Conservation (phyloP, 257 asterid genomes). For the Marsdenia floribunda region DNA sequence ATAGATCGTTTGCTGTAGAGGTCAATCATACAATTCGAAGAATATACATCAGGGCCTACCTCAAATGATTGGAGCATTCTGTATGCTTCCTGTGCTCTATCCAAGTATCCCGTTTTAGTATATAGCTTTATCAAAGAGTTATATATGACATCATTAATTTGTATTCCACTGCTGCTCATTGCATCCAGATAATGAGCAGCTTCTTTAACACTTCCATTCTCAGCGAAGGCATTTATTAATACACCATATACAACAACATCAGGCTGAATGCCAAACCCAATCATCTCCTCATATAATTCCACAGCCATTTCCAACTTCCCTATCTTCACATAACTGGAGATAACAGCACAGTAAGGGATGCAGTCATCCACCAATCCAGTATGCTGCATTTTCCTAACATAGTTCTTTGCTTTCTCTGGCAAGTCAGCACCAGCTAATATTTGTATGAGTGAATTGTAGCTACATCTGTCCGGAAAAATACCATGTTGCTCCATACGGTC, state of each 20-base stretch:
- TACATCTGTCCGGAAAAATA: conserved; percentile 66
- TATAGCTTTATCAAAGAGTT: conserved; percentile 80
- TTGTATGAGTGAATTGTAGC: conserved; percentile 77
- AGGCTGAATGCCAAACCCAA: conserved; percentile 44
- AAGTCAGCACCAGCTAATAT: conserved; percentile 73
- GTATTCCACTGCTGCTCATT: conserved; percentile 50
- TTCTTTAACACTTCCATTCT: conserved; percentile 57
- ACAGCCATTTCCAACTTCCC: conserved; percentile 55
- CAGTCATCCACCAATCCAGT: conserved; percentile 66
- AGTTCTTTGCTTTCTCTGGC: conserved; percentile 53
- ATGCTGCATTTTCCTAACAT: conserved; percentile 67
- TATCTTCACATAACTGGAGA: conserved; percentile 66
- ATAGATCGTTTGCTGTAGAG: conserved; percentile 73
- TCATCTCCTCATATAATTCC: conserved; percentile 60
- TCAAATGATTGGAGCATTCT: conserved; percentile 40
- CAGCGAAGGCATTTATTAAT: conserved; percentile 77
- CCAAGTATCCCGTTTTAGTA: conserved; percentile 73
- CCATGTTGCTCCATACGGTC: conserved; percentile 57
- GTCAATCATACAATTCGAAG: conserved; percentile 95
- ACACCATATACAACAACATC: conserved; percentile 76
- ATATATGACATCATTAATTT: conserved; percentile 51
- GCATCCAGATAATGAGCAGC: conserved; percentile 37
- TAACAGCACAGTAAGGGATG: conserved; percentile 66
- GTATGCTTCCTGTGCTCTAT: conserved; percentile 69
- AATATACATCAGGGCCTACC: conserved; percentile 49